Base-by-base conservation (phyloP, 352 stramenopile species). In the Phytophthora litchii region DNA sequence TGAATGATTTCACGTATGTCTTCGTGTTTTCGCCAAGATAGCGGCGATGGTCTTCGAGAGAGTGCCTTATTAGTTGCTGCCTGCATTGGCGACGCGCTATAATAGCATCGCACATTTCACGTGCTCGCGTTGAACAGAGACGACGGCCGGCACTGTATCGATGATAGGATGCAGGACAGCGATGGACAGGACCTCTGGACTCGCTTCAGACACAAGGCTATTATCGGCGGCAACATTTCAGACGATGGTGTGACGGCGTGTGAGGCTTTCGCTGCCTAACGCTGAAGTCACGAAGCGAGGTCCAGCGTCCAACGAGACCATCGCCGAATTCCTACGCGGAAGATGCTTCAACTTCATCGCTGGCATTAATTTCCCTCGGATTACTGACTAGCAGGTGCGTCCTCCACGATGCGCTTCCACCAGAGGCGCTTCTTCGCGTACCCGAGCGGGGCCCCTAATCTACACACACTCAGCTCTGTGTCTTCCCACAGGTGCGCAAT, bases 361-460 rank as follows among this genome's bases (percentile, higher is more conserved):
- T 16, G 42, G 32, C 47, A 54, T 19, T 54, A 44, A n/a, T 11
- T 21, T 56, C 32, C 42, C 53, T 47, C 43, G 8, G 1, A 9
- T 61, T 61, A 61, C 19, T 61, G 53, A 61, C 53, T 27, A 59
- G 0, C n/a, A n/a, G n/a, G n/a, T n/a, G n/a, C n/a, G n/a, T n/a
- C n/a, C n/a, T n/a, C n/a, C n/a, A n/a, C 35, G 7, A 70, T 74
- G 68, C 54, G 38, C 49, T 80, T 79, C 70, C 65, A 78, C 51
- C 80, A 92, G 64, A 67, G 59, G 55, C 75, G 81, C 50, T 91
- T 91, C 83, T 78, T 92, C 51, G 72, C 75, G 38, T 92, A 80
- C 69, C 50, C 46, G 10, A 72, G 57, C 17, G 78, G 80, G 13
- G 79, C 78, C 8, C 83, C 83, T 4, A 83, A 43, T 35, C 76